Evolutionary conservation across 306 rosid genomes (phyloP), one percentile per base, ranked within the genome.

Genomic region (Potentilla sterilis): DNA sequence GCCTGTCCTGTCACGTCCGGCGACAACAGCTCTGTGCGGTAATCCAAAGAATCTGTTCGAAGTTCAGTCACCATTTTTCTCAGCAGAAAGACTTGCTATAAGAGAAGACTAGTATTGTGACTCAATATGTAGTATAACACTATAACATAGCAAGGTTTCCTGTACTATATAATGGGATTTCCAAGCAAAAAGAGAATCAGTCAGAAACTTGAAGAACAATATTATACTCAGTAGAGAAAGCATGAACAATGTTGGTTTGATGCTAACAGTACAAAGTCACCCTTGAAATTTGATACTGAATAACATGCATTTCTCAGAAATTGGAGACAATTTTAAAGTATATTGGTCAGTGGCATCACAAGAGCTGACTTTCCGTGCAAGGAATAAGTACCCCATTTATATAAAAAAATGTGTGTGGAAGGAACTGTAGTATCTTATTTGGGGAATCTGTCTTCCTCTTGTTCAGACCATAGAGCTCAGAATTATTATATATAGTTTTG

Each of bases 11-110:
- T 79, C 7, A 82, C 63, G 1, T 64, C 86, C 0, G 98, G 98
- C 0, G 96, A 94, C 75, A 94, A 83, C 81, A 92, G 90, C 76
- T 94, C 98, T 0, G 83, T 81, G 67, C 96, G 57, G 68, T 91
- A 86, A 70, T 91, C 89, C 4, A 77, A 48, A 24, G 93, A 92
- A 69, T 88, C 93, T 1, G 76, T 88, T 67, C 87, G 48, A 77
- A 83, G 75, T 67, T 81, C 84, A 35, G 75, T 74, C 15, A 3
- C 86, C 89, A 84, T 86, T 81, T 54, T 72, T 68, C 58, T 19
- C 28, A 10, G 41, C 34, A 6, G 41, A 52, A 66, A 24, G 22
- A 48, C 21, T 59, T 28, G 57, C 46, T 43, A 18, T 10, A n/a
- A 67, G 71, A 42, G 69, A 43, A 59, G 32, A 13, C 77, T 22